Evolutionary conservation across 345 rosid genomes (phyloP).

Genomic region (Odontarrhena argentea): DNA sequence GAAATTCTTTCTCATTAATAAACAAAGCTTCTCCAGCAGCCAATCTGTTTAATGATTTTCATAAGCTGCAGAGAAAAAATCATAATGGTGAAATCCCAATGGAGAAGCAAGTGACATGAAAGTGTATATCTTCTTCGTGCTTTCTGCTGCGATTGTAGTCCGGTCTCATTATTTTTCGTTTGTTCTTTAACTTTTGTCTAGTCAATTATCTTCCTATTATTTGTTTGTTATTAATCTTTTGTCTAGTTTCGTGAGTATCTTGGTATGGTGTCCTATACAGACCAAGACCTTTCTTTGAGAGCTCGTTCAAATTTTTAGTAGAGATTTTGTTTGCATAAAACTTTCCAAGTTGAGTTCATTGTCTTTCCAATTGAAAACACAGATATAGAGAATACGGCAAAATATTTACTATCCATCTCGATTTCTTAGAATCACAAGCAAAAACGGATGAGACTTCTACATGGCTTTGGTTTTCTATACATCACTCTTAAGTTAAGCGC

Average conservation of each 20-base stretch:
- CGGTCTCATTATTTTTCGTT: conserved; percentile 6
- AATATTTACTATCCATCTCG: neutral
- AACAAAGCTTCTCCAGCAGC: conserved; percentile 40
- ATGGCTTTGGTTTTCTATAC: neutral
- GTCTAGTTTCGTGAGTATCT: conserved; percentile 15
- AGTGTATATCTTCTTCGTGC: conserved; percentile 36
- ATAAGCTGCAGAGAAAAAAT: conserved; percentile 32
- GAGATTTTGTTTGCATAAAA: conserved; percentile 29
- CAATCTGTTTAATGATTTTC: conserved; percentile 17
- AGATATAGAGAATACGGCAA: neutral
- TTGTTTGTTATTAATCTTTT: neutral
- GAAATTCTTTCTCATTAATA: conserved; percentile 61
- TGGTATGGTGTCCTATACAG: conserved; percentile 8
- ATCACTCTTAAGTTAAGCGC: neutral
- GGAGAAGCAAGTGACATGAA: conserved; percentile 29
- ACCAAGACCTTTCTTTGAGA: conserved; percentile 21
- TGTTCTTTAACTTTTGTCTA: neutral
- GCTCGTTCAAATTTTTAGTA: conserved; percentile 31
- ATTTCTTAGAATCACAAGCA: neutral
- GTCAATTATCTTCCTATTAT: neutral
- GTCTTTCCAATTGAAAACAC: conserved; percentile 6
- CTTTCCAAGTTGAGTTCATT: conserved; percentile 7
- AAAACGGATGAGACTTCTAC: neutral
- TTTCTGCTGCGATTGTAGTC: conserved; percentile 8
- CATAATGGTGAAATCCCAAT: conserved; percentile 25